phyloP scores from a whole-genome alignment of 805 yeast genomes.

The Kazachstania kunashirensis region DNA sequence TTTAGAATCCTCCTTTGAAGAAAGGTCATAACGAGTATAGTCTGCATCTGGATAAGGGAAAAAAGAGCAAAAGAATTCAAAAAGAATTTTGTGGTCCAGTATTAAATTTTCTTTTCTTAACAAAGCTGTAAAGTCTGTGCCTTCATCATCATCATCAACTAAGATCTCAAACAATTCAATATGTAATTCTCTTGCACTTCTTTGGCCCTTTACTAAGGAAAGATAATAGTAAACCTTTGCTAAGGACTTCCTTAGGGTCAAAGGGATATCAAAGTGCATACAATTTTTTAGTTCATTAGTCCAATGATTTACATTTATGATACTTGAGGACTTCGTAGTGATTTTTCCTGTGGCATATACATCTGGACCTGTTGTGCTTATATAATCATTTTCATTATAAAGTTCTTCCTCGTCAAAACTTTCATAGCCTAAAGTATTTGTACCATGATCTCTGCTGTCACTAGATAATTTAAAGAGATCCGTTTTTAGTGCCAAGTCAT shows the following conservation, averaged over 20 bases:
- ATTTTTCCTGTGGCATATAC: slow-evolving; percentile 43
- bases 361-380: slow-evolving; percentile 22
- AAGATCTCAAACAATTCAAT: slow-evolving; percentile 51
- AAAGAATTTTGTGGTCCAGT: slow-evolving; percentile 31
- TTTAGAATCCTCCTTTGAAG: slow-evolving; percentile 34
- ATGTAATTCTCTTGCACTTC: slow-evolving; percentile 48
- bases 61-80: slow-evolving; percentile 29
- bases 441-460: slow-evolving; percentile 28
- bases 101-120: slow-evolving; percentile 25
- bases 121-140: slow-evolving; percentile 25
- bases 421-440: slow-evolving; percentile 32
- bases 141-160: slow-evolving; percentile 33
- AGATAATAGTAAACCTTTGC: slow-evolving; percentile 64
- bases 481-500: slow-evolving; percentile 45
- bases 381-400: slow-evolving; percentile 28
- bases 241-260: slow-evolving; percentile 48
- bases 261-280: slow-evolving; percentile 67
- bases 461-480: slow-evolving; percentile 33
- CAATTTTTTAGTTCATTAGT: slow-evolving; percentile 75
- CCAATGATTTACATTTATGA: slow-evolving; percentile 73
- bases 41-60: slow-evolving; percentile 41
- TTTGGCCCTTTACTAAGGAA: slow-evolving; percentile 64
- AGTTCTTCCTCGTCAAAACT: slow-evolving; percentile 32
- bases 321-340: slow-evolving; percentile 59
- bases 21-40: slow-evolving; percentile 32